Evolutionary conservation across 768 basidiomycete genomes (phyloP).

Genomic region (Infundibulicybe gibba): DNA sequence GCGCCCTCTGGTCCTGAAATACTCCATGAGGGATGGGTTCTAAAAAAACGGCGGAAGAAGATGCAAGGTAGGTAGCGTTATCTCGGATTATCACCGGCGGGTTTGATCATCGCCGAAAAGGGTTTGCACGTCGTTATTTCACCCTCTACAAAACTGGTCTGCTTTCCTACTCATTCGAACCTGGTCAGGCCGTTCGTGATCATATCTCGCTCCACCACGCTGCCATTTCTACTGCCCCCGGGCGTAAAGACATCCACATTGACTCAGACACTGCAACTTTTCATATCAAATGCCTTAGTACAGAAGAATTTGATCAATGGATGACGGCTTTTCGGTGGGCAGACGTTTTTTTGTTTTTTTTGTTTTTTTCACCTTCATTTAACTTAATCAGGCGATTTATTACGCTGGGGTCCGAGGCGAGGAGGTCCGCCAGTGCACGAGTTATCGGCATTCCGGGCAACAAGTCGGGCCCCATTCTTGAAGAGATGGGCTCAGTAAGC

Average conservation of each 20-base stretch:
- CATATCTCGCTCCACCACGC: conserved; percentile 63
- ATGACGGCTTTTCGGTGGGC: conserved; percentile 68
- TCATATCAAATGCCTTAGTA: conserved; percentile 75
- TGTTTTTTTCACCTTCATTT: conserved; percentile 14
- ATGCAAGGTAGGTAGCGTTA: conserved; percentile 63
- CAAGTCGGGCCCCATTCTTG: conserved; percentile 49
- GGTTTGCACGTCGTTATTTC: conserved; percentile 85
- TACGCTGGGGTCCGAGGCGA: conserved; percentile 41
- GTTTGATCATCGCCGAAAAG: conserved; percentile 27
- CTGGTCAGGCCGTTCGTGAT: conserved; percentile 69
- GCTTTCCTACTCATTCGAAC: conserved; percentile 74
- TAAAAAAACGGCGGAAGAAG: conserved; percentile 85
- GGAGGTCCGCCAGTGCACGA: conserved; percentile 37
- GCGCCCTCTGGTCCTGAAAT: conserved; percentile 20
- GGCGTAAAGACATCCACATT: conserved; percentile 76
- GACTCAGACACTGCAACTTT: conserved; percentile 76
- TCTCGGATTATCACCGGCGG: too few relatives aligned
- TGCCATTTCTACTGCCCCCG: conserved; percentile 73
- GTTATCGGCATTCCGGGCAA: conserved; percentile 37
- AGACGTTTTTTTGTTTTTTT: conserved; percentile 4
- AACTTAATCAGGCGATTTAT: conserved; percentile 54
- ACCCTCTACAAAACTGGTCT: conserved; percentile 62
- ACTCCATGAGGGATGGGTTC: conserved; percentile 71
- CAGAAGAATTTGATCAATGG: conserved; percentile 72
- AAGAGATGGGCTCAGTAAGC: conserved; percentile 67